Percentiles rank a stretch among this genome's conserved stretches.
phyloP scores from a whole-genome alignment of 768 basidiomycete genomes.

The Russula lepida region DNA sequence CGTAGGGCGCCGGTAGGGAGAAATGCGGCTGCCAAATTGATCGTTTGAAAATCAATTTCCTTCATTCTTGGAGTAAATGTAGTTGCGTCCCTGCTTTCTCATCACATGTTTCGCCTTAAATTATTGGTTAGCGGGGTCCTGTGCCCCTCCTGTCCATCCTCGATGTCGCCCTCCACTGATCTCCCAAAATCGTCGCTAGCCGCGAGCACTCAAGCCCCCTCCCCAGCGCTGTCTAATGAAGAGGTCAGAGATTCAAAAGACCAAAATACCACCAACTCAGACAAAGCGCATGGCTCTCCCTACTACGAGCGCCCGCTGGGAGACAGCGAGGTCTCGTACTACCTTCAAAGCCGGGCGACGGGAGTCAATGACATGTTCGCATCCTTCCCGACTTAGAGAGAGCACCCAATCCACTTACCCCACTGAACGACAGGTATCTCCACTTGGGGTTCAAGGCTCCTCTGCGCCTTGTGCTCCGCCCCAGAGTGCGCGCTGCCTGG shows the following conservation, averaged over 20 bases:
- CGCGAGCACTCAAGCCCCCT: background rate
- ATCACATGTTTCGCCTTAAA: constrained; percentile 6
- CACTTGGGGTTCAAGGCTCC: constrained; percentile 60
- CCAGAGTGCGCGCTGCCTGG: constrained; percentile 56
- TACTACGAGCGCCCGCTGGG: constrained; percentile 50
- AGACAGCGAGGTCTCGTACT: constrained; percentile 74
- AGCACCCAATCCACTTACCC: background rate
- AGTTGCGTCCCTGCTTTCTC: background rate
- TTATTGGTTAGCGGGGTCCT: background rate
- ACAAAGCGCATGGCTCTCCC: background rate
- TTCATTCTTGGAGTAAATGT: background rate
- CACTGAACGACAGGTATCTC: constrained; percentile 51
- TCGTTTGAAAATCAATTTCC: background rate
- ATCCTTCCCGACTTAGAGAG: background rate
- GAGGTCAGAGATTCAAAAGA: background rate
- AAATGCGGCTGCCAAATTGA: background rate
- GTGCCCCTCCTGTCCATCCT: background rate
- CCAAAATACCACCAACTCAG: background rate
- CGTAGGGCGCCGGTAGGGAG: background rate
- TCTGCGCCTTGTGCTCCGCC: constrained; percentile 32
- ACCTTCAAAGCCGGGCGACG: constrained; percentile 63
- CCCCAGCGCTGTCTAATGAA: constrained; percentile 9
- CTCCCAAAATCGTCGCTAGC: background rate
- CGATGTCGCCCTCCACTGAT: background rate
- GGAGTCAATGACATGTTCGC: constrained; percentile 85